These are phyloP conservation scores for Picocystis sp. DNA, from an alignment of 163 green algal species.

Conservation along the genomic window DNA sequence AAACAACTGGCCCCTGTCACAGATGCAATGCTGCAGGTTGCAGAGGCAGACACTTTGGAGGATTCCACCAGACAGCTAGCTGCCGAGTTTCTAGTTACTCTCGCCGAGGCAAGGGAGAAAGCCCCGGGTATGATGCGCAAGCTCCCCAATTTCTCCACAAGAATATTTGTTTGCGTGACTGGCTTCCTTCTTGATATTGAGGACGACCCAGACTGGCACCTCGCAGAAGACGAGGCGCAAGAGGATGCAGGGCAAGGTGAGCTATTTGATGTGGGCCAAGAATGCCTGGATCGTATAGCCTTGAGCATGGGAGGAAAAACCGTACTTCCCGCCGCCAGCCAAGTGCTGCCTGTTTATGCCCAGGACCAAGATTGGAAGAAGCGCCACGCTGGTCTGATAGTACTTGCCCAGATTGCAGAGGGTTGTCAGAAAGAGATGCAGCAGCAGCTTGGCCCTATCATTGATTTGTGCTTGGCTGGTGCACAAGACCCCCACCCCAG, in stretches of 20 bases:
- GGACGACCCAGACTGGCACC: constrained; percentile 47
- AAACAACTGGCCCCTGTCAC: constrained; percentile 60
- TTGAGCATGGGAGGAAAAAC: constrained; percentile 79
- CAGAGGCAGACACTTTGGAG: constrained; percentile 46
- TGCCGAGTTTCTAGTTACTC: constrained; percentile 81
- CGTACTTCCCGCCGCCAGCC: constrained; percentile 53
- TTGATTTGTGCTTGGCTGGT: constrained; percentile 54
- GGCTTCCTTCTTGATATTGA: constrained; percentile 40
- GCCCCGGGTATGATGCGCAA: constrained; percentile 84
- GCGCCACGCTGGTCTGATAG: constrained; percentile 79
- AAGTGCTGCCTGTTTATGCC: constrained; percentile 18
- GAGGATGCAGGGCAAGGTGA: constrained; percentile 39
- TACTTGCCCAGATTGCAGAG: constrained; percentile 90
- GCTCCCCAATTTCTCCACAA: constrained; percentile 55
- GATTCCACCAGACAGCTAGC: constrained; percentile 55
- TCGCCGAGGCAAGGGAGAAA: constrained; percentile 85
- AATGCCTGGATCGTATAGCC: constrained; percentile 77
- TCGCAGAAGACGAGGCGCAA: constrained; percentile 36
- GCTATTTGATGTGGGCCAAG: constrained; percentile 28
- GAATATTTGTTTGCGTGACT: constrained; percentile 72
- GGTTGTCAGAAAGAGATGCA: constrained; percentile 86
- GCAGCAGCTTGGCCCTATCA: constrained; percentile 47
- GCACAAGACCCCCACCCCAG: constrained; percentile 28
- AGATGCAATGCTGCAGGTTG: constrained; percentile 64
- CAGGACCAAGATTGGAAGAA: constrained; percentile 28